Conservation (phyloP, 2,329 filamentous ascomycete genomes). For the Uncinocarpus reesii region DNA sequence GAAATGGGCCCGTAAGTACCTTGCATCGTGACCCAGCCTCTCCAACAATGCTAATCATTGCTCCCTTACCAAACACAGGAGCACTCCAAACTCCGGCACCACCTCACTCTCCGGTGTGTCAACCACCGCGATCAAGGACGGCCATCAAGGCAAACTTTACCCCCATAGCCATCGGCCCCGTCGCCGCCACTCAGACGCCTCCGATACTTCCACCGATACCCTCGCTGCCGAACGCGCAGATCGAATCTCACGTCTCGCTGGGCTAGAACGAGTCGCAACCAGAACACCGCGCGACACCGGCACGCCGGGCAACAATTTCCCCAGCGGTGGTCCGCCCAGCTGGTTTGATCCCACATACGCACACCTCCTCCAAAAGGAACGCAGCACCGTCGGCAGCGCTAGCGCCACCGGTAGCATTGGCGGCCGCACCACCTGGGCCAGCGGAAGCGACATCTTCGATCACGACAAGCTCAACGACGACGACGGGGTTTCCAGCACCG, state of each 20-base stretch:
- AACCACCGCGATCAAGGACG: constrained; percentile 92
- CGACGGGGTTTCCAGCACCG: constrained; percentile 53
- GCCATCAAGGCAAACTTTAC: constrained; percentile 70
- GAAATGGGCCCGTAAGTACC: constrained; percentile 68
- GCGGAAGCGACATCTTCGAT: constrained; percentile 48
- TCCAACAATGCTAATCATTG: constrained; percentile 16
- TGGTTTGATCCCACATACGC: constrained; percentile 26
- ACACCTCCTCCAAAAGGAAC: constrained; percentile 57
- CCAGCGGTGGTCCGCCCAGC: background rate
- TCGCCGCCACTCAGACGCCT: constrained; percentile 49
- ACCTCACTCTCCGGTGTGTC: constrained; percentile 86
- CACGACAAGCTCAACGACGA: constrained; percentile 63
- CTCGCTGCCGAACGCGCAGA: constrained; percentile 88
- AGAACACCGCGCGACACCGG: background rate
- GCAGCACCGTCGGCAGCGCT: constrained; percentile 81
- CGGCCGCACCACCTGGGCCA: constrained; percentile 59
- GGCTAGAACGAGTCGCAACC: constrained; percentile 76
- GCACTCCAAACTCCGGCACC: constrained; percentile 84
- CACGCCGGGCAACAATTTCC: background rate
- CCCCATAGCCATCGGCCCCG: constrained; percentile 45
- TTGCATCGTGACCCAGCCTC: constrained; percentile 9
- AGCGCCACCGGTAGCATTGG: constrained; percentile 68
- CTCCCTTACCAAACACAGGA: constrained; percentile 43
- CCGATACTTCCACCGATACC: constrained; percentile 55
- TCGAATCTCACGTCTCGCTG: constrained; percentile 85